These are phyloP conservation scores for Perilla frutescens DNA, from an alignment of 257 asterid genomes.

Conservation along the genomic window DNA sequence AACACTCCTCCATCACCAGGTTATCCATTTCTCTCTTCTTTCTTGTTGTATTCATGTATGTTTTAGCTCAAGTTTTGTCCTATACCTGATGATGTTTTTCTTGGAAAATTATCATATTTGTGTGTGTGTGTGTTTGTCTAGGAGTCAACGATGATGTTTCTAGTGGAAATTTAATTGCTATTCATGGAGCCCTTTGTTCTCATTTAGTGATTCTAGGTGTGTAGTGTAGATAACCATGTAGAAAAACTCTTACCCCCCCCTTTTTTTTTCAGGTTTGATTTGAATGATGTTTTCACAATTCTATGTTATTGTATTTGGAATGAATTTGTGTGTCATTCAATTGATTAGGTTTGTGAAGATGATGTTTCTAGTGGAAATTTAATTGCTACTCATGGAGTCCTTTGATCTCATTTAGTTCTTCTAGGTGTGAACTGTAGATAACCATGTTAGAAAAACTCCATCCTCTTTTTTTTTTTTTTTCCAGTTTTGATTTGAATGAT, in stretches of 20 bases:
- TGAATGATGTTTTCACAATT: no score
- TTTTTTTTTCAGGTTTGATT: no score
- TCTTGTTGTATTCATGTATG: background rate
- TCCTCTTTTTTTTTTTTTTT: background rate
- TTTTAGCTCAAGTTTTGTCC: background rate
- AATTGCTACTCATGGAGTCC: background rate
- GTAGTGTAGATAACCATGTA: background rate
- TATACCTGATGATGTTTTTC: background rate
- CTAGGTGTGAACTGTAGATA: background rate
- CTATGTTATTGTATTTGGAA: no score
- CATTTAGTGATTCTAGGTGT: background rate
- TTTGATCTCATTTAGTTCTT: background rate
- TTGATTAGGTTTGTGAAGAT: background rate
- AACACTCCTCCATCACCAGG: slow-evolving; percentile 71
- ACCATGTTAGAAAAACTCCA: no score
- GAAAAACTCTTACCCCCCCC: no score
- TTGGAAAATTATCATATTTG: background rate
- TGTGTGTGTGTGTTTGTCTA: background rate
- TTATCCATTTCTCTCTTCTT: slow-evolving; percentile 18
- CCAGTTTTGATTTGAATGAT: background rate
- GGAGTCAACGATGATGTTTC: background rate
- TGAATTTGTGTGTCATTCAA: no score
- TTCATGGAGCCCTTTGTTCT: background rate
- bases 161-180: background rate
- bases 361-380: background rate